A percentile compares a stretch with the other conserved stretches of the same genome.
Conservation (phyloP, 2,329 filamentous ascomycete species). For the Cryphonectria naterciae region DNA sequence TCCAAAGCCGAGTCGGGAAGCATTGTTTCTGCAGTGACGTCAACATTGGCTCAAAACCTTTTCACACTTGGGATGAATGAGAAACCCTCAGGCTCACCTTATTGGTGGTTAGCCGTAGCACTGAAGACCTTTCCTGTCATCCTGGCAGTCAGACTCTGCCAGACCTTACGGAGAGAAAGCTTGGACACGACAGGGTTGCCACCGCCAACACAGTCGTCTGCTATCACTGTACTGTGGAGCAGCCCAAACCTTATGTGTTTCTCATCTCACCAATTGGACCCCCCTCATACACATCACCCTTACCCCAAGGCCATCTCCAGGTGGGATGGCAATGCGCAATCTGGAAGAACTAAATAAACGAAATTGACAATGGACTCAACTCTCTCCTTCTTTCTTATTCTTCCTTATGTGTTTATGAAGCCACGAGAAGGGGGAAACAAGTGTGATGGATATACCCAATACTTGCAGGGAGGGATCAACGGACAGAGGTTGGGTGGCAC, state of each 20-base stretch:
- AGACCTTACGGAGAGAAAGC: neutral
- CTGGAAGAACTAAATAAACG: neutral
- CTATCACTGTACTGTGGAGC: neutral
- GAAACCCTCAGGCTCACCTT: neutral
- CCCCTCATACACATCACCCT: neutral
- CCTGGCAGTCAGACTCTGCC: neutral
- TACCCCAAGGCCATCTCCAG: neutral
- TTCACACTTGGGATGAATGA: neutral
- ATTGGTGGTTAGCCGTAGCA: neutral
- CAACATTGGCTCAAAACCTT: neutral
- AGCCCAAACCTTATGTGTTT: neutral
- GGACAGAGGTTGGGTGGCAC: neutral
- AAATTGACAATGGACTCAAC: neutral
- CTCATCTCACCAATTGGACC: neutral
- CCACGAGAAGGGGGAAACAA: constrained; percentile 18
- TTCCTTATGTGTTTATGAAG: constrained; percentile 15
- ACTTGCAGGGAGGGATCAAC: constrained; percentile 10
- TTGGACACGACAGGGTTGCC: neutral
- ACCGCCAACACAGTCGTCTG: neutral
- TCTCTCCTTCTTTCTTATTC: neutral
- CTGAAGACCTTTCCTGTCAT: neutral
- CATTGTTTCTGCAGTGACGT: neutral
- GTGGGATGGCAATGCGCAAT: neutral
- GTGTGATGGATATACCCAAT: constrained; percentile 31
- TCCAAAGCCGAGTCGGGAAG: neutral